Evolutionary conservation across 1,284 basidiomycete genomes (phyloP), one percentile per base, ranked within the genome.

Genomic region (Pseudozyma flocculosa): DNA sequence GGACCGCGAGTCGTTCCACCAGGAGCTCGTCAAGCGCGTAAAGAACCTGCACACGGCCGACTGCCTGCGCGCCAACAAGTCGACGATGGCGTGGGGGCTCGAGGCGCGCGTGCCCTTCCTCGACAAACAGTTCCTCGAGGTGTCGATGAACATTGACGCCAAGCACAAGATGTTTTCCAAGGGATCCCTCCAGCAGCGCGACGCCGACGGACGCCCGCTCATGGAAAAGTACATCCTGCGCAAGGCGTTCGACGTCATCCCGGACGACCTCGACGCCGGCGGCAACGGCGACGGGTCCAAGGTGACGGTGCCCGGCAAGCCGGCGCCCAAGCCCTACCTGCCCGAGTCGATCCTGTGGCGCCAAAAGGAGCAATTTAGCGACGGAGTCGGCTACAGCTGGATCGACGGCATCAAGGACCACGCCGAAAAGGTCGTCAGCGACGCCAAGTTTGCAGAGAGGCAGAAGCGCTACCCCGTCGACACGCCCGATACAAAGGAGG

Each of bases 41-140:
- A 98, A 98, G 82, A 94, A 97, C 83, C 83, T 99, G 48, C 94
- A 98, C 81, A 97, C 94, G 2, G 84, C 95, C 37, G 95, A 99
- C 79, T 99, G 95, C 80, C 84, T 99, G 59, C 87, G 95, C 57
- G 95, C 95, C 60, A 99, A 99, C 86, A 98, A 98, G 89, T 93
- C 91, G 42, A 98, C 95, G 9, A 98, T 99, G 95, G 95, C 95
- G 1, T 99, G 95, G 94, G 95, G 95, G 64, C 85, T 99, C 48
- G 95, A 99, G 80, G 93, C 94, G 4, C 90, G 95, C 52, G 95
- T 99, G 2, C 95, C 95, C 15, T 99, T 99, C 87, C 85, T 99
- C 50, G 95, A 99, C 84, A 96, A 93, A 82, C 81, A 85, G 30
- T 98, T 99, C 85, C 83, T 99, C 49, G 92, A 97, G 52, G 88